These are phyloP conservation scores for Ceratocystis variospora DNA, from an alignment of 2,329 filamentous ascomycete species.

Conservation along the genomic window DNA sequence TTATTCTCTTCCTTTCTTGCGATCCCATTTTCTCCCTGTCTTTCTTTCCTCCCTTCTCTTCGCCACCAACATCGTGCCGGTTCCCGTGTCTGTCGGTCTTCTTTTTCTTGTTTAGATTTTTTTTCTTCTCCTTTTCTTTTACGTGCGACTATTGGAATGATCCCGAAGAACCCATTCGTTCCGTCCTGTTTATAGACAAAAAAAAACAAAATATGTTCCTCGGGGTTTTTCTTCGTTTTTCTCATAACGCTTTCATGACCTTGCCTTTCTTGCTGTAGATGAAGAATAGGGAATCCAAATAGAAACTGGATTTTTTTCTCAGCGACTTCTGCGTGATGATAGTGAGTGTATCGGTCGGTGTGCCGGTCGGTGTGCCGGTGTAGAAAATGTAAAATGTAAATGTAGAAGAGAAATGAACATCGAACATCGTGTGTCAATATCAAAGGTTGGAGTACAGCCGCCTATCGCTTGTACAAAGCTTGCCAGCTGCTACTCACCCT, in stretches of 20 bases:
- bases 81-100: not conserved
- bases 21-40: not conserved
- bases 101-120: not conserved
- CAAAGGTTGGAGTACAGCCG: not conserved
- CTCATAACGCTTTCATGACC: no score
- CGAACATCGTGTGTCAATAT: not conserved
- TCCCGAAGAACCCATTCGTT: not conserved
- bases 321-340: not conserved
- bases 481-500: not conserved
- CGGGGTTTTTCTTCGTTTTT: no score
- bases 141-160: not conserved
- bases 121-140: not conserved
- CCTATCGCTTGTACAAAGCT: not conserved
- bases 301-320: not conserved
- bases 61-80: not conserved
- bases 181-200: no score
- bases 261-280: no score
- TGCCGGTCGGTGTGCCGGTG: no score
- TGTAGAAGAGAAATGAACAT: no score
- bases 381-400: no score
- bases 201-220: no score
- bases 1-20: not conserved
- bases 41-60: not conserved
- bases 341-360: no score
- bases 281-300: not conserved